Base-by-base conservation (phyloP, 176 grass and related monocot genomes). In the Bothriochloa decipiens region DNA sequence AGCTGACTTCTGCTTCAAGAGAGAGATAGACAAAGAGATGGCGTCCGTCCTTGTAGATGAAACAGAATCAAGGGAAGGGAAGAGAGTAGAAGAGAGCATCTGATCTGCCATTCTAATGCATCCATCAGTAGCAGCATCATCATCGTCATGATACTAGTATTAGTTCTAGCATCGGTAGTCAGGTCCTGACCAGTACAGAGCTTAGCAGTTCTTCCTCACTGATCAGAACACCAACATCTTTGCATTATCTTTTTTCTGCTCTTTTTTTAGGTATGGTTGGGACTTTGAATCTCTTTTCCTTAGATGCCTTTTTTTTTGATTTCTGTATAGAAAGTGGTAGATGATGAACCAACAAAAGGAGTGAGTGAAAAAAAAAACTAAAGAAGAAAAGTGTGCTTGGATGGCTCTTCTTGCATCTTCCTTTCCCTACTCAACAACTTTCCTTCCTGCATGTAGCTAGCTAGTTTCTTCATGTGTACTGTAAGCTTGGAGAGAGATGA, bases 281-380 rank as follows among this genome's bases (percentile, higher is more conserved):
- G 33, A 49, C 61, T 85, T 81, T 71, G 65, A 46, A 81, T 71
- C 81, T 84, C 43, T 88, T 70, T 75, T 35, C 62, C n/a, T 82
- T 33, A 42, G 61, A 20, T 37, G 27, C 71, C 36, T 32, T 25
- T 72, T 62, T 68, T 87, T 85, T 57, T 62, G 65, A 42, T 81
- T 85, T 88, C 63, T 87, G 83, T 40, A 90, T 82, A 85, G 64
- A 86, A 82, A 86, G 88, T 71, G 33, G 77, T 72, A 76, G 82
- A 81, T 63, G 64, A 81, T 85, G 78, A 77, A 76, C 62, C 63
- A 70, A 70, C 73, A 72, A 83, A 82, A 27, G 74, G 11, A 60
- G 35, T 4, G 27, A 72, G 9, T 68, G 22, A 83, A 83, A 41
- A 32, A 32, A 32, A 25, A 25, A 65, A 78, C 22, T 28, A 53